These are phyloP conservation scores for Lentinula boryana DNA, from an alignment of 768 basidiomycete genomes.

Conservation along the genomic window DNA sequence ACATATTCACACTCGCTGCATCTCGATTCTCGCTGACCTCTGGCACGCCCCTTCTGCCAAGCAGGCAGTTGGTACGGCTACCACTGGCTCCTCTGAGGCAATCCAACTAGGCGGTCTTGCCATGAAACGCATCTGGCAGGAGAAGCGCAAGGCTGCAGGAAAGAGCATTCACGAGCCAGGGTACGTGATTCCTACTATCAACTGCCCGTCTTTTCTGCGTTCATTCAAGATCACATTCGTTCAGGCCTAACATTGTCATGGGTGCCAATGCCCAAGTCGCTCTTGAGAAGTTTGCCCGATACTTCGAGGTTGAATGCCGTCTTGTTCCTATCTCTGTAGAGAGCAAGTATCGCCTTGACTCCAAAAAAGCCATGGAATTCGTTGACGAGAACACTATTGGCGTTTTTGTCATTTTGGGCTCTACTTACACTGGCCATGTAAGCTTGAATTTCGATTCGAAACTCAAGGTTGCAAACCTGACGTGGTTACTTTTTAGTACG, in stretches of 20 bases:
- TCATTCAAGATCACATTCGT: background rate
- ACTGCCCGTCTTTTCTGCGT: background rate
- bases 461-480: conserved; percentile 23
- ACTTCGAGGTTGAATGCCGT: conserved; percentile 63
- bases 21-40: conserved; percentile 48
- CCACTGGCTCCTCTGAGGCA: conserved; percentile 68
- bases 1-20: conserved; percentile 49
- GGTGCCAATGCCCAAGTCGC: conserved; percentile 72
- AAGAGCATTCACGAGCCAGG: conserved; percentile 76
- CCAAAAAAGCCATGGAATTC: conserved; percentile 56
- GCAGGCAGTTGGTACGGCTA: conserved; percentile 64
- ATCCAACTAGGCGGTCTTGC: conserved; percentile 72
- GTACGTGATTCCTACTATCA: conserved; percentile 23
- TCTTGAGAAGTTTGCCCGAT: conserved; percentile 66
- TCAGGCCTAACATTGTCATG: conserved; percentile 59
- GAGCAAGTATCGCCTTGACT: conserved; percentile 49
- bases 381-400: conserved; percentile 76
- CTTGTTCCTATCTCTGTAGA: conserved; percentile 46
- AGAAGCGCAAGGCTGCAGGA: conserved; percentile 55
- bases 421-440: conserved; percentile 63
- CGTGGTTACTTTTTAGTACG: conserved; percentile 59
- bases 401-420: conserved; percentile 48
- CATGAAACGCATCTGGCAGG: conserved; percentile 70
- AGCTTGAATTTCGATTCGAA: conserved; percentile 24
- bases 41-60: conserved; percentile 65